These are phyloP conservation scores for Euphrasia arctica DNA, from an alignment of 305 asterid species.

Conservation along the genomic window DNA sequence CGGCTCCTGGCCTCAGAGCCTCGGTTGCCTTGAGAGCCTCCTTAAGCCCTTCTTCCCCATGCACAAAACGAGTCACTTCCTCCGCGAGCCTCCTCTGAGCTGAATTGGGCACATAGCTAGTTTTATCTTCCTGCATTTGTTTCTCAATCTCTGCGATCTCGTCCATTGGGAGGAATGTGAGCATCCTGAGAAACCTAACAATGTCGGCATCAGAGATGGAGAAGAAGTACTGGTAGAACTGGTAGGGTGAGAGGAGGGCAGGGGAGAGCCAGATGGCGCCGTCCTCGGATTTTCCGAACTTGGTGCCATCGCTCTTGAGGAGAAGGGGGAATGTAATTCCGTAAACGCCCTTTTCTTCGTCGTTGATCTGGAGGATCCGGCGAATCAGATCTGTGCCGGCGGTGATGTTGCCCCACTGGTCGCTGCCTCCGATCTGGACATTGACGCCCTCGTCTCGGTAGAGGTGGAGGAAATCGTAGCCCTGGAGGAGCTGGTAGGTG, in stretches of 20 bases:
- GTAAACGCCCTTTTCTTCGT: constrained; percentile 40
- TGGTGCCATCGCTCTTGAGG: constrained; percentile 85
- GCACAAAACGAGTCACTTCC: constrained; percentile 91
- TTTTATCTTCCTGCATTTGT: constrained; percentile 47
- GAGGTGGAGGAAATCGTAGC: constrained; percentile 71
- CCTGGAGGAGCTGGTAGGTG: constrained; percentile 79
- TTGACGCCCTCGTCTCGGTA: constrained; percentile 55
- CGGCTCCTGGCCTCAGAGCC: constrained; percentile 68
- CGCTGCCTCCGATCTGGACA: constrained; percentile 94
- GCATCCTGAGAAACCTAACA: constrained; percentile 62
- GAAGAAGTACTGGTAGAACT: constrained; percentile 81
- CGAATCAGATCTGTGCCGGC: constrained; percentile 94
- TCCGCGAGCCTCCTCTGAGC: constrained; percentile 85
- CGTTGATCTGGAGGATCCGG: constrained; percentile 44
- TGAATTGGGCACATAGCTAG: constrained; percentile 63
- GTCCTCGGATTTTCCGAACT: constrained; percentile 92
- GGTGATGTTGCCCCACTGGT: constrained; percentile 94
- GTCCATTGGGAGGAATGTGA: constrained; percentile 67
- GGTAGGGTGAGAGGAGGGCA: constrained; percentile 68
- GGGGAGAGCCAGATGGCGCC: constrained; percentile 91
- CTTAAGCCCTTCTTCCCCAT: constrained; percentile 67
- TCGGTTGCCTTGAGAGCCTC: constrained; percentile 82
- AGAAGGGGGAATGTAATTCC: constrained; percentile 83
- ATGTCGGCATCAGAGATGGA: constrained; percentile 69
- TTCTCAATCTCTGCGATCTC: constrained; percentile 52